Conservation (phyloP, 345 rosid genomes). For the Psidium friedrichsthalianum region DNA sequence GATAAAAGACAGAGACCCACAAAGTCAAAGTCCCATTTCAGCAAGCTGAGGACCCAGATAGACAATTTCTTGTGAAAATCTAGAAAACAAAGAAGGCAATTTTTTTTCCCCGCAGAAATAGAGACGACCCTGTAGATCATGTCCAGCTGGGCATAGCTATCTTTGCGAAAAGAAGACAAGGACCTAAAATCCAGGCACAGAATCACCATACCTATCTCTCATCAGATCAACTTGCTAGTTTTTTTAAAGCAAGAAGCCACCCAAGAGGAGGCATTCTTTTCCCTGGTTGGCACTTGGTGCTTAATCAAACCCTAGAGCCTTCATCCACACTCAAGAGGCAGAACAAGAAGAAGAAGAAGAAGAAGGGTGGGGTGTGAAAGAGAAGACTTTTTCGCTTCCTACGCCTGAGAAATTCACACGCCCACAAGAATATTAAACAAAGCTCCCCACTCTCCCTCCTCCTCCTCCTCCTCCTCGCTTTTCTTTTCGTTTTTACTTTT, state of each 20-base stretch:
- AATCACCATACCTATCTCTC: background rate
- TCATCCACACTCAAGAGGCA: slow-evolving; percentile 1
- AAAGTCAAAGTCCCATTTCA: slow-evolving; percentile 21
- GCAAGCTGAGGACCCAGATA: background rate
- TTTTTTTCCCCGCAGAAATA: background rate
- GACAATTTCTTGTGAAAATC: background rate
- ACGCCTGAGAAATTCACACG: slow-evolving; percentile 35
- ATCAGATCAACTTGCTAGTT: background rate
- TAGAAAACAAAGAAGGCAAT: background rate
- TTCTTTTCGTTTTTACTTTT: background rate
- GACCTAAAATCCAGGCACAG: background rate
- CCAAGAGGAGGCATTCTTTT: background rate
- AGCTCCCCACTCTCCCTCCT: background rate
- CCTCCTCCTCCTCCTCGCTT: background rate
- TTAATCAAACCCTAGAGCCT: slow-evolving; percentile 56
- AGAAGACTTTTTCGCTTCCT: slow-evolving; percentile 52
- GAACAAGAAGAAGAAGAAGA: background rate
- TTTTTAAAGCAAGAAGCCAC: background rate
- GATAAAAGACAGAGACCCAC: slow-evolving; percentile 10
- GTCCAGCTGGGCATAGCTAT: background rate
- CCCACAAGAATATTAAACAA: slow-evolving; percentile 6
- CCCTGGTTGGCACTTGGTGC: slow-evolving; percentile 32
- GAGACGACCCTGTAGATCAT: background rate
- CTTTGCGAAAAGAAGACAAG: background rate
- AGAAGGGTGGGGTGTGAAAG: slow-evolving; percentile 62